These are phyloP conservation scores for Chaetomium sp. DNA, from an alignment of 2,329 filamentous ascomycete genomes.

Conservation along the genomic window DNA sequence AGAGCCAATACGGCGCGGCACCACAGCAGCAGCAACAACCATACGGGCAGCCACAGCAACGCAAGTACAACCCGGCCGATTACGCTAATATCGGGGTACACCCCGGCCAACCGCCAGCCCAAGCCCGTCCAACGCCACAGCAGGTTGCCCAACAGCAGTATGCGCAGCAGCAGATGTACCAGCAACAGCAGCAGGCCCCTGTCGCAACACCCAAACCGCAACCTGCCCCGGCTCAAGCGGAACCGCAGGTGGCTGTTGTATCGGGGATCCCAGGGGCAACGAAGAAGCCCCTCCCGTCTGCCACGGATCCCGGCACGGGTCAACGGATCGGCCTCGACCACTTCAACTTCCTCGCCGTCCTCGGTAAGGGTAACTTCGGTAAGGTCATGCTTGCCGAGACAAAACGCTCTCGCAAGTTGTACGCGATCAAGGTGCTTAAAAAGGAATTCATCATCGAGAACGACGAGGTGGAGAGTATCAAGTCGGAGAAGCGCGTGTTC, in stretches of 20 bases:
- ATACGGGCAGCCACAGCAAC: conserved; percentile 52
- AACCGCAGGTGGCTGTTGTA: conserved; percentile 41
- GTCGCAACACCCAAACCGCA: conserved; percentile 45
- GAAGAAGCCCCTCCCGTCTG: conserved; percentile 67
- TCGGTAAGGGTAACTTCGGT: conserved; percentile 98
- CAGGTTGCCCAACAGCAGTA: conserved; percentile 44
- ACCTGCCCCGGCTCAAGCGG: conserved; percentile 43
- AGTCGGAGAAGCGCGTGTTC: conserved; percentile 97
- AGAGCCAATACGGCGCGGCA: conserved; percentile 43
- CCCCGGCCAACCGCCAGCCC: conserved; percentile 46
- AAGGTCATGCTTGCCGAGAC: conserved; percentile 99
- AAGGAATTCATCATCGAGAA: conserved; percentile 99
- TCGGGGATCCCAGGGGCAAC: conserved; percentile 43
- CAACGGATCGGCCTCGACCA: conserved; percentile 92
- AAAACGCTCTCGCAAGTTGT: conserved; percentile 86
- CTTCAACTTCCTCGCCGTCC: conserved; percentile 97
- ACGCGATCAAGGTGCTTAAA: conserved; percentile 98
- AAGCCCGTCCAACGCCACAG: conserved; percentile 42
- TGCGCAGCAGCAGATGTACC: conserved; percentile 42
- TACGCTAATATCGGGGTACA: conserved; percentile 67
- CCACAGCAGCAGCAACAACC: conserved; percentile 41
- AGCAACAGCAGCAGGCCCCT: conserved; percentile 29
- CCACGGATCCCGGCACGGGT: conserved; percentile 72
- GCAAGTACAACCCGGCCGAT: conserved; percentile 75
- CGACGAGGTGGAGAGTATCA: conserved; percentile 96